These are phyloP conservation scores for Meyerozyma carpophila DNA, from an alignment of 1,139 yeast genomes.

Conservation along the genomic window DNA sequence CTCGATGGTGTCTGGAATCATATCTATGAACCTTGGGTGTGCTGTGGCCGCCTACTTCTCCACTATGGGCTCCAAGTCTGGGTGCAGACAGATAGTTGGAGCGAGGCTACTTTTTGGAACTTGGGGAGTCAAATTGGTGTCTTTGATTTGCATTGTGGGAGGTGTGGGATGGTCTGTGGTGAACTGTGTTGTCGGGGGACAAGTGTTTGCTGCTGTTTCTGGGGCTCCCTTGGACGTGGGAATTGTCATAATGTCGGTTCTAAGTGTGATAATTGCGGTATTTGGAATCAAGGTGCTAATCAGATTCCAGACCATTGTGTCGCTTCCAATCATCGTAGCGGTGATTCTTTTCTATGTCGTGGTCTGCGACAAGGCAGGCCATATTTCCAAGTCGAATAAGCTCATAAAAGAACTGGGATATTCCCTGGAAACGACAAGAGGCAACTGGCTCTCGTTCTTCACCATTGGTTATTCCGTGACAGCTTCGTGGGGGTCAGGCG, in stretches of 20 bases:
- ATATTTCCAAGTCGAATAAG: constrained; percentile 11
- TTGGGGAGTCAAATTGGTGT: constrained; percentile 34
- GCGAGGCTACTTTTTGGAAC: constrained; percentile 35
- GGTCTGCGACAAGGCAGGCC: constrained; percentile 14
- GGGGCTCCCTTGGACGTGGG: constrained; percentile 24
- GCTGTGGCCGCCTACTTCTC: constrained; percentile 36
- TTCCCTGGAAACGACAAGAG: constrained; percentile 10
- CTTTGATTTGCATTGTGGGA: constrained; percentile 31
- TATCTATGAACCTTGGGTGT: constrained; percentile 30
- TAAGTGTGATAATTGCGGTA: constrained; percentile 25
- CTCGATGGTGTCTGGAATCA: constrained; percentile 26
- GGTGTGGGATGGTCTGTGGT: constrained; percentile 39
- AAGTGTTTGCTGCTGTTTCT: constrained; percentile 25
- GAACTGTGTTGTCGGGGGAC: constrained; percentile 35
- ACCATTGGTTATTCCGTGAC: constrained; percentile 23
- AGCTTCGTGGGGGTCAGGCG: constrained; percentile 25
- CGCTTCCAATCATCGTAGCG: constrained; percentile 18
- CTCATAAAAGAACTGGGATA: constrained; percentile 11
- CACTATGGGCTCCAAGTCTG: constrained; percentile 36
- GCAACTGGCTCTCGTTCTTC: constrained; percentile 23
- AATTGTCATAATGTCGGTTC: constrained; percentile 24
- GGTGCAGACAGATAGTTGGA: constrained; percentile 38
- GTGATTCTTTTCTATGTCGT: constrained; percentile 18
- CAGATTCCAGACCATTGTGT: constrained; percentile 16
- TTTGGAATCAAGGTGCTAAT: constrained; percentile 28